Conservation (phyloP, 2,329 filamentous ascomycete species). For the Aspergillus tamarii region DNA sequence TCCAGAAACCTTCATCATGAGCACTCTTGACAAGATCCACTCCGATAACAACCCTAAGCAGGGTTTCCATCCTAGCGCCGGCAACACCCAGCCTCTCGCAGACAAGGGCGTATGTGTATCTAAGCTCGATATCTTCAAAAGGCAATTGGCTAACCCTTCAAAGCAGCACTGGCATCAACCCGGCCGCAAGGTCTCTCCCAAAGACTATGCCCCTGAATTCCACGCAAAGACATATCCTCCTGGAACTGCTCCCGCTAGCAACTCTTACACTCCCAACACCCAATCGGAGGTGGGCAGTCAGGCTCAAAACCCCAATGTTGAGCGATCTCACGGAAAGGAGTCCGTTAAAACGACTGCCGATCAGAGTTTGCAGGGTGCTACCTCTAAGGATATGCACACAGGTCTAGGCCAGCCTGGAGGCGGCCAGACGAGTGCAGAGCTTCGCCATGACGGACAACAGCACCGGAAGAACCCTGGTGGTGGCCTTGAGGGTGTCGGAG, state of each 20-base stretch:
- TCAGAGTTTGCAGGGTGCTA: constrained; percentile 55
- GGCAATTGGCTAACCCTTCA: neutral
- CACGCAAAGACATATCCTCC: constrained; percentile 62
- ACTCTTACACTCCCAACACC: constrained; percentile 53
- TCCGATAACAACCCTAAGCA: constrained; percentile 14
- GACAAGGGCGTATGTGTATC: constrained; percentile 4
- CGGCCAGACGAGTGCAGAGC: constrained; percentile 54
- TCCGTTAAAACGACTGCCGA: constrained; percentile 46
- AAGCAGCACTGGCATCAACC: constrained; percentile 66
- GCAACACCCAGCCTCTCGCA: constrained; percentile 1
- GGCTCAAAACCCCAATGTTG: constrained; percentile 44
- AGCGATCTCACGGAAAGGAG: constrained; percentile 47
- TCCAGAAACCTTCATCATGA: constrained; percentile 5
- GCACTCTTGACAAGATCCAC: constrained; percentile 11
- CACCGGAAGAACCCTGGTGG: constrained; percentile 45
- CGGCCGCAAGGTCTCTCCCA: constrained; percentile 60
- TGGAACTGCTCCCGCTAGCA: constrained; percentile 62
- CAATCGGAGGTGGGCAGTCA: constrained; percentile 39
- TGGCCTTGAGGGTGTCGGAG: constrained; percentile 51
- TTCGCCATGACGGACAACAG: constrained; percentile 50
- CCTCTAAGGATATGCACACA: constrained; percentile 56
- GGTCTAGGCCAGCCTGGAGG: constrained; percentile 57
- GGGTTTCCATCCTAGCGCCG: constrained; percentile 11
- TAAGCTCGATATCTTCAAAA: neutral
- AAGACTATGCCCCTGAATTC: constrained; percentile 65